Base-by-base conservation (phyloP, 2,329 filamentous ascomycete species). In the Colletotrichum lupini region DNA sequence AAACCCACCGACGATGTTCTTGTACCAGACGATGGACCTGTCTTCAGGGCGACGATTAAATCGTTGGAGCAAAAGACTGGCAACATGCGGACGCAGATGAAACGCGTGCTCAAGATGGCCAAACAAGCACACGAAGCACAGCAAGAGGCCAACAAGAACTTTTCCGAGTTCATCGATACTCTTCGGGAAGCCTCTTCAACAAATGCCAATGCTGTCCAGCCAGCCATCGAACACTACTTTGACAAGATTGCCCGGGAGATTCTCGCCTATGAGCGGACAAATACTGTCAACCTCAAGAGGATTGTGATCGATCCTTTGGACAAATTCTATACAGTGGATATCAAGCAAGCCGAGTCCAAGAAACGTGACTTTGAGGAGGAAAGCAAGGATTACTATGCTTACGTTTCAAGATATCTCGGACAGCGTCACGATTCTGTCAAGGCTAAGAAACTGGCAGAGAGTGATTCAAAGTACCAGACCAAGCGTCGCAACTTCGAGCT, bases 321-420 rank as follows among this genome's bases (percentile, higher is more conserved):
- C 76, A 97, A 95, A 83, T 86, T 99, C 16, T 99, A 99, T 83
- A 95, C 95, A 74, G 89, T 96, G 76, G 97, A 99, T 79, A 98
- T 99, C 85, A 99, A 99, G 83, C 95, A 98, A 82, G 97, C 96
- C 30, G 97, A 99, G 80, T 89, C 93, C 53, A 99, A 99, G 86
- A 97, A 97, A 84, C 95, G 97, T 76, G 97, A 98, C 77, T 99
- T 99, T 78, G 97, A 99, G 76, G 97, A 99, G 79, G 97, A 99
- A 82, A 98, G 96, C 85, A 97, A 97, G 81, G 97, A 99, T 81
- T 99, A 98, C 84, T 99, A 99, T 83, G 92, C 93, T 75, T 99
- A 98, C 80, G 94, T 98, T 63, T 94, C 95, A 75, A 92, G 95
- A 59, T 99, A 99, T 83, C 90, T 99, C n/a, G 97, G 97, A 37